phyloP scores from a whole-genome alignment of 2,329 filamentous ascomycete genomes.

The Trichoderma brevicompactum region DNA sequence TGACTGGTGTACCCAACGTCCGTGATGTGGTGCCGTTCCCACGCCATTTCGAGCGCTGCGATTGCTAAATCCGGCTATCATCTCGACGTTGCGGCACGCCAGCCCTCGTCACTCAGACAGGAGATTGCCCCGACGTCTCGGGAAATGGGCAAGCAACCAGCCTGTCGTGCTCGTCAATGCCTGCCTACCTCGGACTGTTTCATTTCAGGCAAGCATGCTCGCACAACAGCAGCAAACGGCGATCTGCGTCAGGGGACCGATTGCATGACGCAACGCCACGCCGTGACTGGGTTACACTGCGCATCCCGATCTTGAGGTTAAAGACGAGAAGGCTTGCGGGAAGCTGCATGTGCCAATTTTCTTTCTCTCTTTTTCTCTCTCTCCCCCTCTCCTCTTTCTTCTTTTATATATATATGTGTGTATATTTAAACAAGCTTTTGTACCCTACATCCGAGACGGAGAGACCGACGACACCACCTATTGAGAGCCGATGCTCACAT shows the following conservation, averaged over 20 bases:
- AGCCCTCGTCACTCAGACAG: constrained; percentile 18
- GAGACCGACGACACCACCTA: constrained; percentile 23
- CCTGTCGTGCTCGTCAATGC: constrained; percentile 31
- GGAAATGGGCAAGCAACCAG: constrained; percentile 25
- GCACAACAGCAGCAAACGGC: constrained; percentile 27
- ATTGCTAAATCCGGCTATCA: constrained; percentile 50
- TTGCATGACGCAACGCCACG: constrained; percentile 30
- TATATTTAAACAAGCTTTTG: too few relatives aligned
- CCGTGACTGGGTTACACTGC: constrained; percentile 26
- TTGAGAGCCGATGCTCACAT: constrained; percentile 9
- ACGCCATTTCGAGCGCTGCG: constrained; percentile 68
- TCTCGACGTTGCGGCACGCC: constrained; percentile 11
- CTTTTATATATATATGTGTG: not conserved
- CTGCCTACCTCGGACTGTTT: constrained; percentile 31
- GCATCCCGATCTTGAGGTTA: constrained; percentile 28
- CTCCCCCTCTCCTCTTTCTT: not conserved
- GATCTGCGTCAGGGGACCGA: constrained; percentile 30
- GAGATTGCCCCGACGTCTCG: constrained; percentile 29
- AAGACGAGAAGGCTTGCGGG: constrained; percentile 28
- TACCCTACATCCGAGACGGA: constrained; percentile 27
- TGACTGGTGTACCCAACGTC: constrained; percentile 80
- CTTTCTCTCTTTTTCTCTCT: not conserved
- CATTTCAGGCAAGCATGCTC: constrained; percentile 27
- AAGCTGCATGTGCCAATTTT: constrained; percentile 26
- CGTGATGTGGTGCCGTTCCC: constrained; percentile 87